Conservation (phyloP, 1,139 yeast species). For the Candida sp. region DNA sequence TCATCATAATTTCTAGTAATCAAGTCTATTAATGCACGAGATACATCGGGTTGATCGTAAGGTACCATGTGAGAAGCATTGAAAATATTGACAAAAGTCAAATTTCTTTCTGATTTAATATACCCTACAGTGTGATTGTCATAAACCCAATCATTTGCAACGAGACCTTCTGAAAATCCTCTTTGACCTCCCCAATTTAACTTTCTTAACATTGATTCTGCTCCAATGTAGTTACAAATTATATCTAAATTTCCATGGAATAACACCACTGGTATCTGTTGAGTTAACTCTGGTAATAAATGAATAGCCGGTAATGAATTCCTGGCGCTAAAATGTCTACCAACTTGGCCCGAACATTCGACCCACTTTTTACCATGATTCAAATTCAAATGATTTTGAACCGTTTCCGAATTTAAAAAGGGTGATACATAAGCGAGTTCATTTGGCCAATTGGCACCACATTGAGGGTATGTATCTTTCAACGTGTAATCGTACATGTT, state of each 20-base stretch:
- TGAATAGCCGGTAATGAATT: constrained; percentile 59
- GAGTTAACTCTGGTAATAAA: constrained; percentile 62
- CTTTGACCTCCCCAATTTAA: constrained; percentile 65
- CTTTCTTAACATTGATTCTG: constrained; percentile 59
- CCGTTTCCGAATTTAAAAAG: constrained; percentile 56
- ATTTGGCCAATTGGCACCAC: constrained; percentile 96
- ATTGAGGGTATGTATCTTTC: constrained; percentile 72
- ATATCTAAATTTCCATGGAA: constrained; percentile 90
- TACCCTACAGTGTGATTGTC: constrained; percentile 48
- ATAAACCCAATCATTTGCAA: constrained; percentile 49
- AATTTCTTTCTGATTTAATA: constrained; percentile 56
- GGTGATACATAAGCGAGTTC: constrained; percentile 57
- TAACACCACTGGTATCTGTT: constrained; percentile 60
- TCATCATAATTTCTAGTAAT: constrained; percentile 32
- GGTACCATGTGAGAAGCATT: constrained; percentile 97
- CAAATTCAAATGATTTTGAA: constrained; percentile 58
- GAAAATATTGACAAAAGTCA: constrained; percentile 72
- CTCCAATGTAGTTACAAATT: constrained; percentile 82
- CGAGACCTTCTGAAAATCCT: constrained; percentile 49
- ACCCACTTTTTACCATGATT: constrained; percentile 51
- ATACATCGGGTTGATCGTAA: constrained; percentile 67
- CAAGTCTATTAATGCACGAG: constrained; percentile 67
- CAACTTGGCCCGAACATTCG: constrained; percentile 72
- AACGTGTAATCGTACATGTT: constrained; percentile 82
- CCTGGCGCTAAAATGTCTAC: constrained; percentile 46